These are phyloP conservation scores for Xylaria curta DNA, from an alignment of 495 filamentous ascomycete genomes.

Conservation along the genomic window DNA sequence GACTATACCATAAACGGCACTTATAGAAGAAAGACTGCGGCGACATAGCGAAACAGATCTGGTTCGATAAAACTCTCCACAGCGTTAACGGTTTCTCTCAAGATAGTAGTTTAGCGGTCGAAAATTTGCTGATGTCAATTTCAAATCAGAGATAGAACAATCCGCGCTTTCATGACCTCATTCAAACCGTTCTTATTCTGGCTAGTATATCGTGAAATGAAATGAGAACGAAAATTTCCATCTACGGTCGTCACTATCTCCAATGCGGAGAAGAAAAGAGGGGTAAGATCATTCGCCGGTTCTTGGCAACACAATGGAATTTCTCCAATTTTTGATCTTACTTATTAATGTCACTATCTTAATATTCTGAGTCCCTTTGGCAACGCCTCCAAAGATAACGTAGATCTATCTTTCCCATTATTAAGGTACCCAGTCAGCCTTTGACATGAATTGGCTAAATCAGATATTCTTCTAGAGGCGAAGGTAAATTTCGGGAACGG, in stretches of 20 bases:
- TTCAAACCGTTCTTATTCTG: not conserved
- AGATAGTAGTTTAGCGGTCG: not conserved
- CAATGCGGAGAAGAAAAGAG: conserved; percentile 9
- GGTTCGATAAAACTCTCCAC: not conserved
- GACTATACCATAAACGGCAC: conserved; percentile 65
- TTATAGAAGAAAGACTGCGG: conserved; percentile 45
- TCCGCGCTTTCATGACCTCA: not conserved
- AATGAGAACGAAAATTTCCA: not conserved
- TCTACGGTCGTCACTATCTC: not conserved
- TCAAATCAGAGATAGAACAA: not conserved
- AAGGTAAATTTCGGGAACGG: not conserved
- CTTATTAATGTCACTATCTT: not conserved
- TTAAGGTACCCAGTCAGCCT: too few relatives aligned
- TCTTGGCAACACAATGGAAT: not conserved
- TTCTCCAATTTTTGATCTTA: not conserved
- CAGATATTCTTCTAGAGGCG: not conserved
- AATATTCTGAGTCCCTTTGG: not conserved
- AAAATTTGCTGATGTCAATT: not conserved
- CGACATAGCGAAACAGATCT: not conserved
- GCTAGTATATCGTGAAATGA: not conserved
- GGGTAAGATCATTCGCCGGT: not conserved
- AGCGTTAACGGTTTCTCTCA: not conserved
- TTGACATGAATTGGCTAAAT: not conserved
- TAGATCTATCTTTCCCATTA: not conserved
- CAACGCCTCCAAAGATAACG: not conserved